Evolutionary conservation across 352 stramenopile genomes (phyloP).

Genomic region (Pythium graminicola): DNA sequence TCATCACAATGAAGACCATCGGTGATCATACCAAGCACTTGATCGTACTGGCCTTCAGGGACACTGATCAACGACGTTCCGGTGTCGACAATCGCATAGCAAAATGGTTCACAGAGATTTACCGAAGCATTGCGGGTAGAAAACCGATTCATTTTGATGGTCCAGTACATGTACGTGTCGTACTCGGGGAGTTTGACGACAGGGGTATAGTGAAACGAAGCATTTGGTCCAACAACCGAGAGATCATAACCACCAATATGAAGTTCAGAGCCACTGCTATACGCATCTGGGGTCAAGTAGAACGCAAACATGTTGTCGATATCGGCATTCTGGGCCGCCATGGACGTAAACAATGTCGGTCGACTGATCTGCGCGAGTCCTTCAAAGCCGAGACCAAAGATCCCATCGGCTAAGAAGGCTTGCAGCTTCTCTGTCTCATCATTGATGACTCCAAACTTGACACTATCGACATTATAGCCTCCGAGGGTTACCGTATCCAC

Average conservation of each 20-base stretch:
- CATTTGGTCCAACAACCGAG: constrained; percentile 67
- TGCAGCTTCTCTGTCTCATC: constrained; percentile 66
- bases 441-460: constrained; percentile 68
- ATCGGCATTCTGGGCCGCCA: constrained; percentile 26
- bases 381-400: constrained; percentile 81
- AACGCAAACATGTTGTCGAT: constrained; percentile 69
- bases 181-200: constrained; percentile 64
- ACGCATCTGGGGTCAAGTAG: constrained; percentile 76
- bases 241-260: constrained; percentile 83
- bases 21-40: constrained; percentile 58
- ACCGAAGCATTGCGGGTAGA: constrained; percentile 12
- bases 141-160: neutral
- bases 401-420: constrained; percentile 82
- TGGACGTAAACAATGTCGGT: constrained; percentile 72
- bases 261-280: constrained; percentile 61
- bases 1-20: constrained; percentile 55
- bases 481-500: constrained; percentile 71
- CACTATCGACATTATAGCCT: constrained; percentile 57
- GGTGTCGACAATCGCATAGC: constrained; percentile 86
- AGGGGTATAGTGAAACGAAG: constrained; percentile 84
- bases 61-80: constrained; percentile 84
- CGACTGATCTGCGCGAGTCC: constrained; percentile 83
- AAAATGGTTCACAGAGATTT: constrained; percentile 61
- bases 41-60: constrained; percentile 57
- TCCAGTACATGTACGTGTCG: neutral